These are phyloP conservation scores for Ampelomyces quisqualis DNA, from an alignment of 2,329 filamentous ascomycete species.

Conservation along the genomic window DNA sequence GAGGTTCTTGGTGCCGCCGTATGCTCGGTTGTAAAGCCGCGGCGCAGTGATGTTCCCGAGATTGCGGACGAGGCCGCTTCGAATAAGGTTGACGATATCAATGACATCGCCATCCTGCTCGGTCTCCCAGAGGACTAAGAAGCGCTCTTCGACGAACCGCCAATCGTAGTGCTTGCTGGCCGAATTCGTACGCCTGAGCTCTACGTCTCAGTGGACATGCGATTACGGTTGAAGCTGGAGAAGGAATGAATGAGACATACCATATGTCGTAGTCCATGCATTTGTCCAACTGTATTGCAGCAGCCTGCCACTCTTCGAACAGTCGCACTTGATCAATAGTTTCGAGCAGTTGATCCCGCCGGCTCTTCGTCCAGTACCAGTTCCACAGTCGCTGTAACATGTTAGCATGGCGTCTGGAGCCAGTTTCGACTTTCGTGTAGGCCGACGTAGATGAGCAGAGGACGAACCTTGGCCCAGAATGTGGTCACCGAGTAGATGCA, in stretches of 20 bases:
- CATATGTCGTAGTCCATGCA: constrained; percentile 78
- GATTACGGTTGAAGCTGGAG: background rate
- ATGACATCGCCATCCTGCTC: constrained; percentile 72
- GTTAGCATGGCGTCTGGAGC: constrained; percentile 13
- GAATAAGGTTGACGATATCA: constrained; percentile 73
- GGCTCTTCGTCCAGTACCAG: constrained; percentile 67
- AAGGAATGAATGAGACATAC: constrained; percentile 49
- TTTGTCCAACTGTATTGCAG: constrained; percentile 80
- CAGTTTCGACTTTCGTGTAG: background rate
- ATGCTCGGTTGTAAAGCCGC: constrained; percentile 79
- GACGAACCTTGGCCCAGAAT: constrained; percentile 46
- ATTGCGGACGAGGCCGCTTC: constrained; percentile 76
- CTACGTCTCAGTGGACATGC: background rate
- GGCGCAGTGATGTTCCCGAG: constrained; percentile 86
- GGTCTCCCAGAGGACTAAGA: constrained; percentile 68
- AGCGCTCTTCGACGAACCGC: constrained; percentile 74
- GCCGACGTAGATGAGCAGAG: background rate
- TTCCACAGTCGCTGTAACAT: constrained; percentile 62
- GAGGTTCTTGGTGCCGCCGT: constrained; percentile 83
- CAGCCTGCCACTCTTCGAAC: constrained; percentile 84
- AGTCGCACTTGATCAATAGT: constrained; percentile 64
- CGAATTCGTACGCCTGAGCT: constrained; percentile 72
- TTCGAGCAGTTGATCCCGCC: constrained; percentile 65
- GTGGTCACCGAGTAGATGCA: constrained; percentile 42
- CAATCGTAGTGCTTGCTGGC: constrained; percentile 83